Evolutionary conservation across 495 filamentous ascomycete genomes (phyloP).

Genomic region (Staphylotrichum tortipilum): DNA sequence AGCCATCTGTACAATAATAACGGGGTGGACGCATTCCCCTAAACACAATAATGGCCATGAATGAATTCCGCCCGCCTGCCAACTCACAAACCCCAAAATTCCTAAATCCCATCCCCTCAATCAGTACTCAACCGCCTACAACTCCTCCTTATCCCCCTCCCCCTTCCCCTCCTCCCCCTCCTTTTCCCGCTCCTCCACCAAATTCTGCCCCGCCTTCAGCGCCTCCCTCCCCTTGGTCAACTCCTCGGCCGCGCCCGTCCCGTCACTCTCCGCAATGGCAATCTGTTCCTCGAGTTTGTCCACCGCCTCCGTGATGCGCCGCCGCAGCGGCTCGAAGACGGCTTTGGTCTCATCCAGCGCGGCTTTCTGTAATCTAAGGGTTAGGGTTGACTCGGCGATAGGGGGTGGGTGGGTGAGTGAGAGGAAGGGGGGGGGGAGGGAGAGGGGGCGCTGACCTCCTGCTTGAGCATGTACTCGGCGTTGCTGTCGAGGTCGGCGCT

Average conservation of each 20-base stretch:
- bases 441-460: slow-evolving; percentile 55
- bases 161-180: slow-evolving; percentile 4
- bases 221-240: slow-evolving; percentile 51
- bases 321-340: slow-evolving; percentile 59
- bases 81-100: background rate
- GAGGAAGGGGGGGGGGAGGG: background rate
- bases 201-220: slow-evolving; percentile 32
- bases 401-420: background rate
- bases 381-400: too few relatives aligned
- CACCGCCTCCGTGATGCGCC: slow-evolving; percentile 59
- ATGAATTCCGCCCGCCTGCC: too few relatives aligned
- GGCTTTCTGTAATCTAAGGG: slow-evolving; percentile 47
- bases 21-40: too few relatives aligned
- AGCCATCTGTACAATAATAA: too few relatives aligned
- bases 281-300: slow-evolving; percentile 55
- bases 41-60: too few relatives aligned
- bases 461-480: slow-evolving; percentile 60
- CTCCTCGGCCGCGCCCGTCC: slow-evolving; percentile 50
- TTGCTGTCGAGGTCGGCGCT: slow-evolving; percentile 52
- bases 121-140: background rate
- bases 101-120: background rate
- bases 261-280: slow-evolving; percentile 46
- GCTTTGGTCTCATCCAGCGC: slow-evolving; percentile 75
- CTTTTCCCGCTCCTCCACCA: slow-evolving; percentile 16
- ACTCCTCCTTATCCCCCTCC: background rate